Percentiles rank a stretch among this genome's conserved stretches.
phyloP scores from a whole-genome alignment of 192 early-diverging fungal genomes.

The Phlyctochytrium planicorne region DNA sequence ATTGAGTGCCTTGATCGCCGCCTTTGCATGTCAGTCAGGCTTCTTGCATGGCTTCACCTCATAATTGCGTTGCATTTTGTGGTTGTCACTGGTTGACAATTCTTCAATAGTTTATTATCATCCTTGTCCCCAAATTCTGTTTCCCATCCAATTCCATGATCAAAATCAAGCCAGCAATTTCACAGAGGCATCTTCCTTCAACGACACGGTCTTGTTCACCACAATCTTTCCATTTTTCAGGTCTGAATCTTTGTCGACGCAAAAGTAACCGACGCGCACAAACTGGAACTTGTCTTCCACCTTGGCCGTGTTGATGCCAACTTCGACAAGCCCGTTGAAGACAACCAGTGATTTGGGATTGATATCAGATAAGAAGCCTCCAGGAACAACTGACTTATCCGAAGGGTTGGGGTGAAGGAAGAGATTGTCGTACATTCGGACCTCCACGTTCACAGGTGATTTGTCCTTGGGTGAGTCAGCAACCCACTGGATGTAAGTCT shows the following conservation, averaged over 20 bases:
- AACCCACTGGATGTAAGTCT: constrained; percentile 99
- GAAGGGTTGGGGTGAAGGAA: constrained; percentile 89
- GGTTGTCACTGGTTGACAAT: neutral
- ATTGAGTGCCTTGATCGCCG: neutral
- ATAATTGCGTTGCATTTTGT: neutral
- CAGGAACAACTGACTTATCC: constrained; percentile 75
- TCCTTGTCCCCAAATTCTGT: no score
- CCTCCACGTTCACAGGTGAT: constrained; percentile 83
- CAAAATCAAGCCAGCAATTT: no score
- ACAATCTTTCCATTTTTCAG: constrained; percentile 59
- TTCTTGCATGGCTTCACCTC: neutral
- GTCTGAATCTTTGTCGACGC: constrained; percentile 88
- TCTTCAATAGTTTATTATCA: no score
- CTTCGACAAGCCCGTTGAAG: constrained; percentile 69
- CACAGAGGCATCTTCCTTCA: constrained; percentile 58
- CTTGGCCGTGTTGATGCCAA: constrained; percentile 75
- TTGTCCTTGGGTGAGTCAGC: constrained; percentile 78
- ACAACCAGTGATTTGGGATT: constrained; percentile 74
- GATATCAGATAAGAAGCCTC: constrained; percentile 89
- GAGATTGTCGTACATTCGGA: constrained; percentile 80
- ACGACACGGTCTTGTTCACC: constrained; percentile 53
- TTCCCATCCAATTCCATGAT: no score
- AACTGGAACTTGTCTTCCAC: constrained; percentile 94
- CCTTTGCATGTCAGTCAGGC: neutral
- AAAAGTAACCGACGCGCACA: constrained; percentile 96